phyloP scores from a whole-genome alignment of 495 filamentous ascomycete genomes.

The Astrocystis sublimbata region DNA sequence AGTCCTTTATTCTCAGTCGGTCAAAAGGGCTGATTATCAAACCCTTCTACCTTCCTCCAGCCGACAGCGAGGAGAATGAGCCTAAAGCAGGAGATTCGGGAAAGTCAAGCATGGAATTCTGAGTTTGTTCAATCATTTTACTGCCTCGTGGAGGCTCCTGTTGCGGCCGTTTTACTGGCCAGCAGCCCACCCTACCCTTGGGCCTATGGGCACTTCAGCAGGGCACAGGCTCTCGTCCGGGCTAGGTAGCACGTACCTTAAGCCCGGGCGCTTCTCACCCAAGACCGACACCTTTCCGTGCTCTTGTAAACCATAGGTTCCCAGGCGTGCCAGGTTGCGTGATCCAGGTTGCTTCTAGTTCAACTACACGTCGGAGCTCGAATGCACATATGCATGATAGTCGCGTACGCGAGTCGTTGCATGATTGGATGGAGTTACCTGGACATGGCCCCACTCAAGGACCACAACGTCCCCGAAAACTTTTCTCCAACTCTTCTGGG shows the following conservation, averaged over 20 bases:
- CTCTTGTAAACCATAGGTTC: too few relatives aligned
- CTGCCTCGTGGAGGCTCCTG: too few relatives aligned
- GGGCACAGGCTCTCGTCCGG: too few relatives aligned
- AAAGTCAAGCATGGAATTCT: conserved; percentile 65
- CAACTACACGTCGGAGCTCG: too few relatives aligned
- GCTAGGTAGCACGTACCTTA: too few relatives aligned
- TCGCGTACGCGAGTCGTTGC: not conserved
- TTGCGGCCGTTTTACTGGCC: too few relatives aligned
- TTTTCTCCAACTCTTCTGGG: conserved; percentile 22
- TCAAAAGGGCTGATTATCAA: conserved; percentile 79
- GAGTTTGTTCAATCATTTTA: conserved; percentile 8
- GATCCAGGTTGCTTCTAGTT: too few relatives aligned
- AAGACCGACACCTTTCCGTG: too few relatives aligned
- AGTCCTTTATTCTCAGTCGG: conserved; percentile 85
- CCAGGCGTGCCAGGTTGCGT: too few relatives aligned
- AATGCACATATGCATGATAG: not conserved
- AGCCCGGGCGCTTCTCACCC: too few relatives aligned
- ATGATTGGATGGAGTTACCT: not conserved
- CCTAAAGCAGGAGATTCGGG: conserved; percentile 53
- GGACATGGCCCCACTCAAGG: not conserved
- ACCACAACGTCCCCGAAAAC: conserved; percentile 13
- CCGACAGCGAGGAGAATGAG: conserved; percentile 75
- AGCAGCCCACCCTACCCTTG: too few relatives aligned
- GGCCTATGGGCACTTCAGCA: too few relatives aligned
- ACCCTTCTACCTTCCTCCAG: conserved; percentile 85